phyloP scores from a whole-genome alignment of 2,329 filamentous ascomycete species.

The Venturia asperata region DNA sequence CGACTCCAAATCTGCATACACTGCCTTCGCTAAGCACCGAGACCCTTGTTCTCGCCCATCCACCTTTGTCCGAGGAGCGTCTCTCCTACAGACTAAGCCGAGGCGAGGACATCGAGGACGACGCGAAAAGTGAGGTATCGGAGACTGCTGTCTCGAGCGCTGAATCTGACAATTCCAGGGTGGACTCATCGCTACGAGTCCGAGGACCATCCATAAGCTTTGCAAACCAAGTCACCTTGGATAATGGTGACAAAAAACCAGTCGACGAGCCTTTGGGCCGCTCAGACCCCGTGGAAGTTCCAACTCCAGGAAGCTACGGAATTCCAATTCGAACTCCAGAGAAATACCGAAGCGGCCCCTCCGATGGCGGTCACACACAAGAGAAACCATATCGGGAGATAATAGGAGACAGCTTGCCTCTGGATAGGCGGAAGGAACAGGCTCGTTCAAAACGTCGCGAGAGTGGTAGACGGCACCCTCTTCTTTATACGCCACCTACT shows the following conservation, averaged over 20 bases:
- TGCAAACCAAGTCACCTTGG: constrained; percentile 34
- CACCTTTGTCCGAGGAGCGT: constrained; percentile 14
- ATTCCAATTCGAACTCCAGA: background rate
- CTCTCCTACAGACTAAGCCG: constrained; percentile 12
- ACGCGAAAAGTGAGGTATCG: constrained; percentile 9
- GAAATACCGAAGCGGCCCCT: background rate
- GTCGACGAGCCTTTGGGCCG: constrained; percentile 29
- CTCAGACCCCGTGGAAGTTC: constrained; percentile 2
- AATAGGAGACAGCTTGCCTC: constrained; percentile 4
- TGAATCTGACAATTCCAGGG: constrained; percentile 12
- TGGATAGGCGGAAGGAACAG: background rate
- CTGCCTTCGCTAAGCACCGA: background rate
- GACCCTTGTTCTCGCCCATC: background rate
- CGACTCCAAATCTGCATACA: background rate
- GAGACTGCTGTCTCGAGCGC: constrained; percentile 11
- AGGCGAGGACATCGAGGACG: constrained; percentile 16
- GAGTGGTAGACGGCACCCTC: background rate
- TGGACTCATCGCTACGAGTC: constrained; percentile 2
- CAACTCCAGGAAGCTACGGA: constrained; percentile 27
- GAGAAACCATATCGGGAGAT: background rate
- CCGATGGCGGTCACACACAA: constrained; percentile 14
- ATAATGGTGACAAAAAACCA: constrained; percentile 33
- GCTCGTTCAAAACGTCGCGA: constrained; percentile 8
- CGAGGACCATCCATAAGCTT: constrained; percentile 37
- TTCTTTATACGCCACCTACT: constrained; percentile 2